A percentile compares a stretch with the other conserved stretches of the same genome.
Conservation (phyloP, 2,329 filamentous ascomycete species). For the Sordariomycetes sp. region DNA sequence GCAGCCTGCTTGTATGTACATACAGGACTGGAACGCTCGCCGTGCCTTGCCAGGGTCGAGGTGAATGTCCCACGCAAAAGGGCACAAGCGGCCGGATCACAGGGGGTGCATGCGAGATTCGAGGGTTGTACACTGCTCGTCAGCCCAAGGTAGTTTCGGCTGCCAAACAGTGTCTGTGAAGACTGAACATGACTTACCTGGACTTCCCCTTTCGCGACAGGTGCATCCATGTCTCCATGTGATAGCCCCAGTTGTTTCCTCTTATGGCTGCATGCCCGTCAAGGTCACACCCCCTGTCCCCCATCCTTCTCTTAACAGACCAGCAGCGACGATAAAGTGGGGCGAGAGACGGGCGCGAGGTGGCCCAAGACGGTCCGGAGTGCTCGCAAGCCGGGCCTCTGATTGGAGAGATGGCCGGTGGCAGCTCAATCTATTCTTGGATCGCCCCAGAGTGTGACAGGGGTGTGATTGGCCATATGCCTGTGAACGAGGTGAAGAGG, state of each 20-base stretch:
- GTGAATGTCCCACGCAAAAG: not conserved
- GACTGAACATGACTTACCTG: not conserved
- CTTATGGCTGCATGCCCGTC: not conserved
- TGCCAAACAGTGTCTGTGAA: too few species aligned
- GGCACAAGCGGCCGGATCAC: not conserved
- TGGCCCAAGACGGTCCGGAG: not conserved
- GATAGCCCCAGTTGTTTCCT: not conserved
- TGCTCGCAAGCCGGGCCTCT: too few species aligned
- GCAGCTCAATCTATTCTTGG: conserved; percentile 12
- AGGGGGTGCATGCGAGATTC: not conserved
- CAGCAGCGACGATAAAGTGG: not conserved
- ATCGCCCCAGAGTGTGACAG: conserved; percentile 6
- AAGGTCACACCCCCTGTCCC: not conserved
- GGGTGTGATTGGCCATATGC: conserved; percentile 9
- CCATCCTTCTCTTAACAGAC: not conserved
- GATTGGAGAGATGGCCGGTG: conserved; percentile 7
- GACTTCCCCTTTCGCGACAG: not conserved
- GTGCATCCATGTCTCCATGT: not conserved
- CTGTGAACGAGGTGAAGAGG: conserved; percentile 8
- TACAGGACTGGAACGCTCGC: not conserved
- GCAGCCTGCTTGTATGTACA: not conserved
- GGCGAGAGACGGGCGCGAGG: not conserved
- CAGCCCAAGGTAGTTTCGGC: not conserved
- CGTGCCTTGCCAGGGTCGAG: not conserved
- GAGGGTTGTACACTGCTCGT: not conserved